These are phyloP conservation scores for Candida xyloterini DNA, from an alignment of 805 yeast species.

Conservation along the genomic window DNA sequence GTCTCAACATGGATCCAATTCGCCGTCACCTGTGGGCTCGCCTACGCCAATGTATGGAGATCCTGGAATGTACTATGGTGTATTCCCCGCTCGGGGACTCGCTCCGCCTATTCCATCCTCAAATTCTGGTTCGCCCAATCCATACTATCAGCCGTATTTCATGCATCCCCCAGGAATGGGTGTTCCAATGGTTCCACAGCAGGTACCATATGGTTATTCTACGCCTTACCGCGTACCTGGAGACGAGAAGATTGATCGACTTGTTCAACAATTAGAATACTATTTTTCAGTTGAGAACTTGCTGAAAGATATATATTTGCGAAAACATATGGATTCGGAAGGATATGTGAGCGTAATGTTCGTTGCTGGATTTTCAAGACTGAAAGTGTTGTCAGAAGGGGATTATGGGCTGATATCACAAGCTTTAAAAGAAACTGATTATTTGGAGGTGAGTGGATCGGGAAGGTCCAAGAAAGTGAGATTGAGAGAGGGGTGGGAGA, in stretches of 20 bases:
- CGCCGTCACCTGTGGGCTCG: slow-evolving; percentile 7
- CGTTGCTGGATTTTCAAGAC: slow-evolving; percentile 68
- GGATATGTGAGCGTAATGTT: slow-evolving; percentile 64
- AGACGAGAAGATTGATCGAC: slow-evolving; percentile 14
- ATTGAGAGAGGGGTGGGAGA: slow-evolving; percentile 54
- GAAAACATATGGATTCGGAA: slow-evolving; percentile 69
- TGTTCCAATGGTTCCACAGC: slow-evolving; percentile 8
- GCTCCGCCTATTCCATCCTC: slow-evolving; percentile 12
- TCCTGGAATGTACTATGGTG: slow-evolving; percentile 16
- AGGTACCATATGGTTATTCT: slow-evolving; percentile 4
- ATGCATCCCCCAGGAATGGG: slow-evolving; percentile 11
- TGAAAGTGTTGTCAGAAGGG: slow-evolving; percentile 54
- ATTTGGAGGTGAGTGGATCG: slow-evolving; percentile 30
- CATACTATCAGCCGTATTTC: slow-evolving; percentile 15
- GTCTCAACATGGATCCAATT: slow-evolving; percentile 3
- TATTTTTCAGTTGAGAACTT: slow-evolving; percentile 86
- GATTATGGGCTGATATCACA: slow-evolving; percentile 40
- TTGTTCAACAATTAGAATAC: slow-evolving; percentile 66
- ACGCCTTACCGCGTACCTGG: neutral
- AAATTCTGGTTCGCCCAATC: slow-evolving; percentile 8
- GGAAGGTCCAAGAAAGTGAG: slow-evolving; percentile 47
- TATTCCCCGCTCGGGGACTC: slow-evolving; percentile 8
- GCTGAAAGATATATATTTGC: slow-evolving; percentile 73
- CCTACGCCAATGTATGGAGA: slow-evolving; percentile 18
- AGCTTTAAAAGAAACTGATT: slow-evolving; percentile 30